Base-by-base conservation (phyloP, 306 rosid genomes). In the Lablab purpureus region DNA sequence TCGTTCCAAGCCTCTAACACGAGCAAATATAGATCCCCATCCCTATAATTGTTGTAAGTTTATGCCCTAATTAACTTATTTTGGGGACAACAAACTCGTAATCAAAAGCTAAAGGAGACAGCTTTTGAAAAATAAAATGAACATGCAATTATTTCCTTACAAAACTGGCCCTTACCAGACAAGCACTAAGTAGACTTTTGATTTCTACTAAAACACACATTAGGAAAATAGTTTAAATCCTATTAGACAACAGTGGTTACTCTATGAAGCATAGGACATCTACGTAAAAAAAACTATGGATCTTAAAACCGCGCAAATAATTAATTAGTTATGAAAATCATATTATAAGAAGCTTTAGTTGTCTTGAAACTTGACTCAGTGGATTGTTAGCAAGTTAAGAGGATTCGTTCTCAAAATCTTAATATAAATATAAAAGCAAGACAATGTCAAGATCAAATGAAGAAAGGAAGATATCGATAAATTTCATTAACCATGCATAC, bases 391-490 rank as follows among this genome's bases (percentile, higher is more conserved):
- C 10, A 3, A 34, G 63, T 52, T 41, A 13, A 23, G 23, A 64
- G 30, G 74, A 28, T 73, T 66, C 64, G 3, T 40, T 28, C 52
- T 22, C 32, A 64, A 32, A 65, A 52, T 46, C 18, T 60, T 41
- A 28, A 52, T 59, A 36, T 58, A 62, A 28, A 52, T 59, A 36
- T 58, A 62, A 50, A 54, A 67, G 74, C 80, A 18, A 12, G 69
- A 71, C 60, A 69, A 62, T 75, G 46, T 34, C 78, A 52, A 73
- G 17, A 37, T 66, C 65, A 46, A 40, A 19, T 49, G 52, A 79
- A 69, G 14, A 71, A 54, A 32, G 37, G 27, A 76, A 27, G 67
- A 25, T 27, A 36, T 40, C 6, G 27, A 67, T 17, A 49, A 78
- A 71, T 60, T 41, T 55, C 47, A 73, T 27, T 19, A 69, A 45